phyloP scores from a whole-genome alignment of 371 early-diverging fungal genomes.

The Mortierella sp. region DNA sequence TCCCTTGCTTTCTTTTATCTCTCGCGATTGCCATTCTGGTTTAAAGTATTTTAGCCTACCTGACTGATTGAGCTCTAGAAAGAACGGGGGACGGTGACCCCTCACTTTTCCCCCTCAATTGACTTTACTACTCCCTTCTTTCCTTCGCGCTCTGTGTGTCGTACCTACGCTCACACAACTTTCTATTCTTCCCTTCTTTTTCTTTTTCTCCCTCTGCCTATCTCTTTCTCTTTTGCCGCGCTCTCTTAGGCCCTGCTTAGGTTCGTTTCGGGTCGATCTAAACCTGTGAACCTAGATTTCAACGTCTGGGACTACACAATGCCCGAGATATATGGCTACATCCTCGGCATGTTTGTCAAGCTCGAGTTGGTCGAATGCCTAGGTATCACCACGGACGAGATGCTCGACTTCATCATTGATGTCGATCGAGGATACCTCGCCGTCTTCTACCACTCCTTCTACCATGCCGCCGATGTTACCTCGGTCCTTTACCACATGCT shows the following conservation, averaged over 20 bases:
- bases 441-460: slow-evolving; percentile 92
- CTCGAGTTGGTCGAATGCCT: slow-evolving; percentile 71
- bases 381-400: slow-evolving; percentile 70
- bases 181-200: not conserved
- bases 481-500: slow-evolving; percentile 85
- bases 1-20: not conserved
- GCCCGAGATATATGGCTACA: slow-evolving; percentile 81
- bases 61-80: not conserved
- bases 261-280: slow-evolving; percentile 43
- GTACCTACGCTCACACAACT: not conserved
- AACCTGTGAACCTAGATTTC: slow-evolving; percentile 66
- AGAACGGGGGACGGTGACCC: slow-evolving; percentile 5
- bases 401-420: slow-evolving; percentile 87
- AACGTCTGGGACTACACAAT: slow-evolving; percentile 76
- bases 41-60: too few relatives aligned
- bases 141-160: not conserved
- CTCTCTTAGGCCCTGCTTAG: slow-evolving; percentile 36
- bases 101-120: not conserved
- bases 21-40: not conserved
- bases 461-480: slow-evolving; percentile 91
- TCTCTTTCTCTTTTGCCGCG: not conserved
- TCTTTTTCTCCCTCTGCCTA: too few relatives aligned
- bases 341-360: slow-evolving; percentile 77
- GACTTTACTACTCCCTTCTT: not conserved
- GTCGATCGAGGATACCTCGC: slow-evolving; percentile 84